These are phyloP conservation scores for Simplicillium aogashimaense DNA, from an alignment of 2,329 filamentous ascomycete genomes.

Conservation along the genomic window DNA sequence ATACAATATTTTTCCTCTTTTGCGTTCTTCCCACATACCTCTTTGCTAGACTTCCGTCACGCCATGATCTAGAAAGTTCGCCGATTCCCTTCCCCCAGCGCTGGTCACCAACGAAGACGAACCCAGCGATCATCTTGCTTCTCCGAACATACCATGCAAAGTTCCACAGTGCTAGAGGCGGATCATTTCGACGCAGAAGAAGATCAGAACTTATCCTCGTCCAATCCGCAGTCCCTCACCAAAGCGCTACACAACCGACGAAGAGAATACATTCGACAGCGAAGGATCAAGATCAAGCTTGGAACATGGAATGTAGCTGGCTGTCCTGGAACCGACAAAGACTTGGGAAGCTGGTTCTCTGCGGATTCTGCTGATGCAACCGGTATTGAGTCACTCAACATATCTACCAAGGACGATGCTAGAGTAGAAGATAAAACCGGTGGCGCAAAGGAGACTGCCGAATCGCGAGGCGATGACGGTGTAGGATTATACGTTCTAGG, in stretches of 20 bases:
- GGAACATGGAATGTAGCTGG: constrained; percentile 94
- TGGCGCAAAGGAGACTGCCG: constrained; percentile 24
- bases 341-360: constrained; percentile 83
- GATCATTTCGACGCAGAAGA: constrained; percentile 27
- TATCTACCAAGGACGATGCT: constrained; percentile 24
- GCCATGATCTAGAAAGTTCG: constrained; percentile 7
- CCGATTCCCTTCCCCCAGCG: constrained; percentile 1
- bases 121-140: constrained; percentile 3
- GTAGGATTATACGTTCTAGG: constrained; percentile 85
- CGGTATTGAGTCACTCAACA: constrained; percentile 44
- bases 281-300: constrained; percentile 74
- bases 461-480: constrained; percentile 43
- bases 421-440: constrained; percentile 17
- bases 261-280: constrained; percentile 67
- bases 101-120: constrained; percentile 1
- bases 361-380: constrained; percentile 61
- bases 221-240: constrained; percentile 49
- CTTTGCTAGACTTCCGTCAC: not conserved
- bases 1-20: not conserved
- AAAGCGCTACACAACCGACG: constrained; percentile 61
- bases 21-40: not conserved
- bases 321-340: constrained; percentile 75
- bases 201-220: constrained; percentile 28
- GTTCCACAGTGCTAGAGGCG: constrained; percentile 15
- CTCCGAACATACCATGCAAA: constrained; percentile 14